Base-by-base conservation (phyloP, 2,329 filamentous ascomycete genomes). In the Penicillium digitatum region DNA sequence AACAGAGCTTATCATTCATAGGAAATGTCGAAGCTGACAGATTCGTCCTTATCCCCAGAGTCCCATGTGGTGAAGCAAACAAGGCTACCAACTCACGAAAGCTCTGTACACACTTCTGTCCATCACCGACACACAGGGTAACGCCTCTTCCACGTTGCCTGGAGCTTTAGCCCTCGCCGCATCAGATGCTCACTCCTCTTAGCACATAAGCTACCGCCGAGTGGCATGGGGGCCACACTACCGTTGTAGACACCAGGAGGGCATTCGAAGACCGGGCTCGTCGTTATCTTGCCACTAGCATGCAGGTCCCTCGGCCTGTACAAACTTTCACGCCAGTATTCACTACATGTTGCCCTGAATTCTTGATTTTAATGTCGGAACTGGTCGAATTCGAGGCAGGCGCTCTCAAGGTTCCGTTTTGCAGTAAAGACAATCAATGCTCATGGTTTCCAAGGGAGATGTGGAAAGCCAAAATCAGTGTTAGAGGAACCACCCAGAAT, bases 101-200 rank as follows among this genome's bases (percentile, higher is more conserved):
- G 24, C 24, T 26, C 24, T 26, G 3, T 26, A 26, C 6, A 26
- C 24, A 26, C 3, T 6, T 26, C 24, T 26, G 24, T 3, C 24
- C 24, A 26, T 26, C 24, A 26, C 24, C 24, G 24, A 26, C 16
- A 32, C 11, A 32, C 74, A 27, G 63, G 79, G 77, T 26, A 83
- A 83, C 61, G 66, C 3, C 71, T 82, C 12, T 84, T 81, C 65
- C 82, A 84, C 58, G 77, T 77, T 5, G 82, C 84, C 68, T 81
- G 76, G 11, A 78, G 76, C 31, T 84, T 81, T 71, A 83, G 84
- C 61, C 79, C 81, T 7, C 78, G 78, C 3, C 75, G 82, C 24
- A 79, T 80, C 0, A 76, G 74, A 2, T 81, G 78, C 68, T 82
- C 78, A 8, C 70, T 84, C 11, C 73, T 84, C 0, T 73, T 76